phyloP scores from a whole-genome alignment of 495 filamentous ascomycete species.

The Aspergillus haitiensis region DNA sequence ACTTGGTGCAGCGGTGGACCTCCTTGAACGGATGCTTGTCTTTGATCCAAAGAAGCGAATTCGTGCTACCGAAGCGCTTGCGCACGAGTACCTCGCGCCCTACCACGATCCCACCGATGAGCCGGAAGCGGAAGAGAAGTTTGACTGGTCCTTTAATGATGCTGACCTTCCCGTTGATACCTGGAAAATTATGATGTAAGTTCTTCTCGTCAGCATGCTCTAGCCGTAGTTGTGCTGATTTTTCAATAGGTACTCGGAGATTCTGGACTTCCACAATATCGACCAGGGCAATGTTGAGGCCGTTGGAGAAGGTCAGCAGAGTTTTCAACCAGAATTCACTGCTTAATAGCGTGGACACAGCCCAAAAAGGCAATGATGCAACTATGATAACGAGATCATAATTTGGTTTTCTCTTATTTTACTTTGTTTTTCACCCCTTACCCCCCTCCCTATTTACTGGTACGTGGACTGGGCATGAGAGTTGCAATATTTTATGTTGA shows the following conservation, averaged over 20 bases:
- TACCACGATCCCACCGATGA: slow-evolving; percentile 98
- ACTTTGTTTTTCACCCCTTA: slow-evolving; percentile 2
- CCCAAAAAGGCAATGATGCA: slow-evolving; percentile 15
- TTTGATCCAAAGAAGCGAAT: slow-evolving; percentile 94
- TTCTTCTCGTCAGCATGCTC: background rate
- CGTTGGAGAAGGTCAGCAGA: slow-evolving; percentile 37
- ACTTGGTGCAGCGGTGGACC: slow-evolving; percentile 70
- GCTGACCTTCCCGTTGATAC: slow-evolving; percentile 96
- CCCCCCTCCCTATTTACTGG: slow-evolving; percentile 4
- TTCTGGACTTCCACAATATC: slow-evolving; percentile 97
- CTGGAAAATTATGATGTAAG: slow-evolving; percentile 99
- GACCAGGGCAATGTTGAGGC: slow-evolving; percentile 55
- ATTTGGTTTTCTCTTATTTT: slow-evolving; percentile 15
- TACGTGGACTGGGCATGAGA: slow-evolving; percentile 28
- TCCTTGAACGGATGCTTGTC: slow-evolving; percentile 95
- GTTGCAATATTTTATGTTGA: slow-evolving; percentile 18
- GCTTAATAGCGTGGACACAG: slow-evolving; percentile 16
- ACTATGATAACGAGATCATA: slow-evolving; percentile 23
- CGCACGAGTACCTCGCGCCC: slow-evolving; percentile 89
- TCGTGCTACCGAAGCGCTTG: slow-evolving; percentile 77
- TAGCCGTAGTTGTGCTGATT: slow-evolving; percentile 21
- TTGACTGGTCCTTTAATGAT: slow-evolving; percentile 99
- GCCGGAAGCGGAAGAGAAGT: slow-evolving; percentile 93
- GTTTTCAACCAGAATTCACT: slow-evolving; percentile 31
- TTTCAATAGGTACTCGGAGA: slow-evolving; percentile 87